Evolutionary conservation across 805 yeast species (phyloP), one percentile per base, ranked within the genome.

Genomic region (Suhomyces sp.): DNA sequence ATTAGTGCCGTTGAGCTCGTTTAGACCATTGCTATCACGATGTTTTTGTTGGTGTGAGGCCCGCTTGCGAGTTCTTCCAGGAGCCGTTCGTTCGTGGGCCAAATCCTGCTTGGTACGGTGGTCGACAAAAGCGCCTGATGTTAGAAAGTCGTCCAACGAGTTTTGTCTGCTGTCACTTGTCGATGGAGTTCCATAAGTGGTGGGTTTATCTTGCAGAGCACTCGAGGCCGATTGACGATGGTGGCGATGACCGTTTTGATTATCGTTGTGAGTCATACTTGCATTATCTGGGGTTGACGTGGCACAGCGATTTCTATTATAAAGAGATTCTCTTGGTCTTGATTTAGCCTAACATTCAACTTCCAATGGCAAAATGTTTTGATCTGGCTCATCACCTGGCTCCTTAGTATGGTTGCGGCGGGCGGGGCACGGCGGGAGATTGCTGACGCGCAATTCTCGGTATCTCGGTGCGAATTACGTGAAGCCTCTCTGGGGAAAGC

Each of bases 21-120:
- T n/a, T 10, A 37, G 22, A 6, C 20, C 41, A 19, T 37, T 17
- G 9, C 41, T 35, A 35, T 35, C 40, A 15, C 40, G 40, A 7
- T 43, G 46, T 24, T 22, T n/a, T 27, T 24, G 21, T 15, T 8
- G 37, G n/a, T 24, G 46, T 24, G 46, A 25, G 27, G 51, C 48
- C 53, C 71, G 35, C 12, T 50, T 55, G 55, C 72, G 58, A 20
- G 61, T 47, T 44, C 69, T 54, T 6, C 71, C 67, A n/a, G 72
- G 72, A 6, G 65, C 58, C 9, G 67, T 54, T 33, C 62, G 67
- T 17, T 62, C 44, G 48, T 66, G 62, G n/a, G 67, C 65, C 33
- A 66, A 54, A 49, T 67, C 66, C 43, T 62, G 57, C 25, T 61
- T 57, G 43, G 55, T 54, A 33, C 75, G 54, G 53, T 70, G 72